A percentile compares a stretch with the other conserved stretches of the same genome.
Evolutionary conservation across 1,139 yeast genomes (phyloP).

Genomic region (Scheffersomyces stambukii): DNA sequence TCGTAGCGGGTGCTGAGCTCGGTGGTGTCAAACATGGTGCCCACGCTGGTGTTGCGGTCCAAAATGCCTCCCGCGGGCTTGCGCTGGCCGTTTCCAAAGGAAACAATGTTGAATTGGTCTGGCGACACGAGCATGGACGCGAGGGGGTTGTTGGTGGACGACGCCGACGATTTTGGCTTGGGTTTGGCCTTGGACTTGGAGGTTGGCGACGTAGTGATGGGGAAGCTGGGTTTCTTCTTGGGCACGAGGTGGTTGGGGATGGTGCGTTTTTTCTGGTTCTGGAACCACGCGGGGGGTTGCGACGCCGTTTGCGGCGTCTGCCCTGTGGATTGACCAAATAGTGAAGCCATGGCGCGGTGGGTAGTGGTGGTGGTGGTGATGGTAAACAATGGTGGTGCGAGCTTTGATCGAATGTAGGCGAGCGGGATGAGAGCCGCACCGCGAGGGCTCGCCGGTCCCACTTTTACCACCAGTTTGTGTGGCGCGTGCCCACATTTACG

Average conservation of each 20-base stretch:
- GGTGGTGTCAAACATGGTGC: slow-evolving; percentile 15
- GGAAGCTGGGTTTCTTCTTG: slow-evolving; percentile 42
- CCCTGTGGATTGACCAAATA: slow-evolving; percentile 1
- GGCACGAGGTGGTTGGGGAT: slow-evolving; percentile 55
- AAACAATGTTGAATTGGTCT: slow-evolving; percentile 32
- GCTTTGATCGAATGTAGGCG: too few species aligned
- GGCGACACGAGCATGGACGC: slow-evolving; percentile 11
- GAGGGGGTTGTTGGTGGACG: slow-evolving; percentile 1
- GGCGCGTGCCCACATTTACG: too few species aligned
- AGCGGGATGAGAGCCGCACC: too few species aligned
- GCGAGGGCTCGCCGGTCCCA: too few species aligned
- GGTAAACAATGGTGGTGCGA: too few species aligned
- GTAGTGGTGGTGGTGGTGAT: neutral
- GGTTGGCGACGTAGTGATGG: slow-evolving; percentile 22
- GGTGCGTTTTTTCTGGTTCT: slow-evolving; percentile 51
- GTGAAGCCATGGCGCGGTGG: neutral
- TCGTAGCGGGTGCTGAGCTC: slow-evolving; percentile 27
- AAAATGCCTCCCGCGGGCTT: slow-evolving; percentile 6
- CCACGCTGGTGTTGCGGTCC: slow-evolving; percentile 7
- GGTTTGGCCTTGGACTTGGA: slow-evolving; percentile 10
- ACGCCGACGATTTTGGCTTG: neutral
- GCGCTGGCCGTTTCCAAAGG: slow-evolving; percentile 31
- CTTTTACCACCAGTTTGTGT: too few species aligned
- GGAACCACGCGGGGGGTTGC: slow-evolving; percentile 47
- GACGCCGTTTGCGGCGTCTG: slow-evolving; percentile 3